Evolutionary conservation across 306 rosid species (phyloP).

Genomic region (Acacia acuminata): DNA sequence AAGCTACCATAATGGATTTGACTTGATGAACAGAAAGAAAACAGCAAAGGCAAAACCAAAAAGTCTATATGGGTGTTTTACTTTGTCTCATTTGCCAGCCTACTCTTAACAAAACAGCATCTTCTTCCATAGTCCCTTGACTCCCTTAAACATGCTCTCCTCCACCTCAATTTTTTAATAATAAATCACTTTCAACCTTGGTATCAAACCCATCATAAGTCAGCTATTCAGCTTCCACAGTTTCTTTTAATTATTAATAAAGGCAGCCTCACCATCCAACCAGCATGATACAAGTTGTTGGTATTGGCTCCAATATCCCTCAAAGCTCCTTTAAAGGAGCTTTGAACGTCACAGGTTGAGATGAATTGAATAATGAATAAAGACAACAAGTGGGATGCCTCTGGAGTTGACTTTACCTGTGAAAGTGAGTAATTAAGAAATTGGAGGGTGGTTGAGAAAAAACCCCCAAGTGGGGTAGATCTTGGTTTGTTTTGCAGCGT

Average conservation of each 20-base stretch:
- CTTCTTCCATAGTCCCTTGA: slow-evolving; percentile 6
- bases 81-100: slow-evolving; percentile 25
- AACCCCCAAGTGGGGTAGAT: slow-evolving; percentile 8
- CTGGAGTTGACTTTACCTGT: slow-evolving; percentile 38
- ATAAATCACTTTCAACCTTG: slow-evolving; percentile 25
- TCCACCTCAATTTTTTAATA: slow-evolving; percentile 7
- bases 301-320: neutral
- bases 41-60: neutral
- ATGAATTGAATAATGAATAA: slow-evolving; percentile 14
- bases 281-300: neutral
- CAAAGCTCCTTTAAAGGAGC: neutral
- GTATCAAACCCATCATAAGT: slow-evolving; percentile 11
- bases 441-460: slow-evolving; percentile 36
- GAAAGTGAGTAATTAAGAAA: neutral
- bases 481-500: slow-evolving; percentile 21
- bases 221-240: slow-evolving; percentile 33
- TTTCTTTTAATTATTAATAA: slow-evolving; percentile 5
- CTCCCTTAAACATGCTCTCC: slow-evolving; percentile 22
- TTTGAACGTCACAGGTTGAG: slow-evolving; percentile 3
- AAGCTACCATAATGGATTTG: slow-evolving; percentile 1
- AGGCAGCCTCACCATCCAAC: slow-evolving; percentile 11
- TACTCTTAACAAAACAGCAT: slow-evolving; percentile 1
- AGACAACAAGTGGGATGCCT: slow-evolving; percentile 25
- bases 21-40: slow-evolving; percentile 13
- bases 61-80: slow-evolving; percentile 21